phyloP scores from a whole-genome alignment of 495 filamentous ascomycete genomes.

The Haplographium delicatum region DNA sequence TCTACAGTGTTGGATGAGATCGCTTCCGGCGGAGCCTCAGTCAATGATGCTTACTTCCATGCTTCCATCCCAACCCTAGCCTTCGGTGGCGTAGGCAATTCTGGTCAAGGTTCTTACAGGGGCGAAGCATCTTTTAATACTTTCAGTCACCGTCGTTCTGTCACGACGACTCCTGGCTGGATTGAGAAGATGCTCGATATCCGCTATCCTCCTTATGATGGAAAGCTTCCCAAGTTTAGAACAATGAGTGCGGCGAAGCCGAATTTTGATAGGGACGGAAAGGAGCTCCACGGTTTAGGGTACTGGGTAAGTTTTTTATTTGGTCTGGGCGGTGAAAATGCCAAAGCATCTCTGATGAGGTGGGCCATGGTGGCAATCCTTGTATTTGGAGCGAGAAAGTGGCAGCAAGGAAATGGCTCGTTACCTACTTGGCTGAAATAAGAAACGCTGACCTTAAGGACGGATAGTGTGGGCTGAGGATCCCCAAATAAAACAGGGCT shows the following conservation, averaged over 20 bases:
- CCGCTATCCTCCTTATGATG: slow-evolving; percentile 75
- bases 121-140: slow-evolving; percentile 78
- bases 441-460: neutral
- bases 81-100: slow-evolving; percentile 89
- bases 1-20: slow-evolving; percentile 48
- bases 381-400: slow-evolving; percentile 18
- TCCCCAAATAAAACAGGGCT: too few relatives aligned
- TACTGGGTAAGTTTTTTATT: slow-evolving; percentile 44
- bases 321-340: slow-evolving; percentile 38
- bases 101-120: slow-evolving; percentile 77
- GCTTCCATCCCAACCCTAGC: slow-evolving; percentile 66
- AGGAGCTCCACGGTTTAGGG: slow-evolving; percentile 41
- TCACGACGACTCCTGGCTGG: slow-evolving; percentile 76
- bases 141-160: slow-evolving; percentile 74
- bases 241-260: slow-evolving; percentile 55
- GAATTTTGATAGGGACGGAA: slow-evolving; percentile 79
- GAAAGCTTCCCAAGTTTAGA: slow-evolving; percentile 47
- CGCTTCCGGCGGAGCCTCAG: slow-evolving; percentile 69
- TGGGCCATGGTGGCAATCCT: slow-evolving; percentile 38
- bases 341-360: slow-evolving; percentile 43
- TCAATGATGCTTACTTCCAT: slow-evolving; percentile 84
- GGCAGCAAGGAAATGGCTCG: neutral
- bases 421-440: slow-evolving; percentile 14
- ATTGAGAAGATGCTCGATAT: slow-evolving; percentile 67
- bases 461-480: too few relatives aligned